These are phyloP conservation scores for Nemania bipapillata DNA, from an alignment of 2,329 filamentous ascomycete species.

Conservation along the genomic window DNA sequence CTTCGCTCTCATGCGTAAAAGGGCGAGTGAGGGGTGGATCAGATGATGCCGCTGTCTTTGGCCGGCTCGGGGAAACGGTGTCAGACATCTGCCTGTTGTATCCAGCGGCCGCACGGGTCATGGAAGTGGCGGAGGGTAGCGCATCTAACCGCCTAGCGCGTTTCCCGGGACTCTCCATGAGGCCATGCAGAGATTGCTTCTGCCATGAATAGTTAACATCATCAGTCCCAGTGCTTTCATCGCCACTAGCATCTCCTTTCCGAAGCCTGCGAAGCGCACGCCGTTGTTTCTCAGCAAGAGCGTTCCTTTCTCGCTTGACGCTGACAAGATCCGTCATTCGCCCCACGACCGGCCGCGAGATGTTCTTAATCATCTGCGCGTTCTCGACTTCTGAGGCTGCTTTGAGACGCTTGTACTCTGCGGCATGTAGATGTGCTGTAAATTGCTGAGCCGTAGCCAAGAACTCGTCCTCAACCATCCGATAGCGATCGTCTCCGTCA, in stretches of 20 bases:
- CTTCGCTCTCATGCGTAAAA: slow-evolving; percentile 39
- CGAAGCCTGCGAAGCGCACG: slow-evolving; percentile 41
- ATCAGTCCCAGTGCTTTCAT: slow-evolving; percentile 45
- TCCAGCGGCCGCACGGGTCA: slow-evolving; percentile 47
- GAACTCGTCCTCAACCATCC: slow-evolving; percentile 88
- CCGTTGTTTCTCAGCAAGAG: slow-evolving; percentile 53
- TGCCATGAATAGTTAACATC: slow-evolving; percentile 46
- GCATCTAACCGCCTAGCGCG: slow-evolving; percentile 42
- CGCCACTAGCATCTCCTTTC: slow-evolving; percentile 41
- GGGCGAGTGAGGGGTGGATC: slow-evolving; percentile 39
- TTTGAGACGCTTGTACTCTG: slow-evolving; percentile 77
- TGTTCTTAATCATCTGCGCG: slow-evolving; percentile 61
- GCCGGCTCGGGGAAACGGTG: slow-evolving; percentile 2
- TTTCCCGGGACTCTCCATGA: slow-evolving; percentile 58
- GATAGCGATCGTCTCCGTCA: slow-evolving; percentile 76
- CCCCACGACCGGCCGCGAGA: slow-evolving; percentile 64
- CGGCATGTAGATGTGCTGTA: slow-evolving; percentile 79
- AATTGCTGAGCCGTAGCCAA: slow-evolving; percentile 73
- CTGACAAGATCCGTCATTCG: slow-evolving; percentile 53
- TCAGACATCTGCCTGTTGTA: slow-evolving; percentile 33
- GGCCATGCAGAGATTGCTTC: slow-evolving; percentile 54
- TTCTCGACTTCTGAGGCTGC: slow-evolving; percentile 65
- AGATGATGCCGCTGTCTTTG: background rate
- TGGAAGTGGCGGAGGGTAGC: slow-evolving; percentile 33
- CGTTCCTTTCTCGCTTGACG: slow-evolving; percentile 52